These are phyloP conservation scores for Penicillium canescens DNA, from an alignment of 495 filamentous ascomycete genomes.

Conservation along the genomic window DNA sequence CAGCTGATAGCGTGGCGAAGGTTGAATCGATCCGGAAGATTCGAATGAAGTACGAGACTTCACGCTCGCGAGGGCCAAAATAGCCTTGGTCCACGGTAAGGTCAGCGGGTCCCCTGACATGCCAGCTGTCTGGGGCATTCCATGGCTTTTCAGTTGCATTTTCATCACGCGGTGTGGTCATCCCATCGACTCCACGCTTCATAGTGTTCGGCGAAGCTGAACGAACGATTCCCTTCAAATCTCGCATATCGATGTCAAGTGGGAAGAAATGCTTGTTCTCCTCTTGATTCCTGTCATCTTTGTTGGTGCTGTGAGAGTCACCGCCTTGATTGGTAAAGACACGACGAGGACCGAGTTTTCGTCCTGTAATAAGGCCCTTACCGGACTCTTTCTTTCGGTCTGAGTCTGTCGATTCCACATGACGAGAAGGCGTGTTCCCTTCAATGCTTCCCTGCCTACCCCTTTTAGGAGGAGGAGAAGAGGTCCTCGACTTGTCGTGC, in stretches of 20 bases:
- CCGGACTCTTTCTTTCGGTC: conserved; percentile 45
- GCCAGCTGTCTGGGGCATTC: conserved; percentile 94
- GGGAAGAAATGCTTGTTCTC: conserved; percentile 53
- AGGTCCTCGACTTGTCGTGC: conserved; percentile 34
- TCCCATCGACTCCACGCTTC: conserved; percentile 31
- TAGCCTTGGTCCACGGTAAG: conserved; percentile 57
- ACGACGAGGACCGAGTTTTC: conserved; percentile 45
- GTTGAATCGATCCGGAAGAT: conserved; percentile 92
- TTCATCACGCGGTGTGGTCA: conserved; percentile 46
- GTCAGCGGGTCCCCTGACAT: conserved; percentile 73
- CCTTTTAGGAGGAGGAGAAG: conserved; percentile 47
- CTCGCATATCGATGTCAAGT: conserved; percentile 79
- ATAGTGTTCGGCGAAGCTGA: conserved; percentile 18
- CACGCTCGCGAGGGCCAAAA: conserved; percentile 57
- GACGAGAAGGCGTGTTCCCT: conserved; percentile 22
- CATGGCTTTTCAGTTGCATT: conserved; percentile 43
- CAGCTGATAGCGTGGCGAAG: conserved; percentile 84
- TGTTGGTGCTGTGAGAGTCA: conserved; percentile 14
- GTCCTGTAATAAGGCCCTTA: conserved; percentile 36
- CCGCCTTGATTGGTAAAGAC: conserved; percentile 57
- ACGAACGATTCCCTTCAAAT: conserved; percentile 84
- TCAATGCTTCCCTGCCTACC: conserved; percentile 47
- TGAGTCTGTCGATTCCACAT: conserved; percentile 35
- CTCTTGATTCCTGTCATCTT: conserved; percentile 32
- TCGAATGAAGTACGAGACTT: conserved; percentile 83